Conservation (phyloP, 139 green algal species). For the Tetradesmus lagerheimii region DNA sequence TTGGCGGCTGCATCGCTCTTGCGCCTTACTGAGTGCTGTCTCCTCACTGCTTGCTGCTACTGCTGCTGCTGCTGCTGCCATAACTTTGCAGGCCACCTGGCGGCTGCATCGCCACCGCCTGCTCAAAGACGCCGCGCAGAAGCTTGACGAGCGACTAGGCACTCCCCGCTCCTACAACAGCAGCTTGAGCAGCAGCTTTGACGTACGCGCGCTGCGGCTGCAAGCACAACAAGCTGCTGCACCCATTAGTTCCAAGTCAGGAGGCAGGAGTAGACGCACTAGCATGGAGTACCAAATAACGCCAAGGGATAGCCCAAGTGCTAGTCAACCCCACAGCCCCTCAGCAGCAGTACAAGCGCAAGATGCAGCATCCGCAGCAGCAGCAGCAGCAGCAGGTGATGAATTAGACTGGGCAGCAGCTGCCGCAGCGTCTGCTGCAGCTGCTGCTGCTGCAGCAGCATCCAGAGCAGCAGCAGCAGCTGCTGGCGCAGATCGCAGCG, state of each 20-base stretch:
- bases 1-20: background rate
- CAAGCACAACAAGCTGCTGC: background rate
- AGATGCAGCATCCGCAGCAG: background rate
- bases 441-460: background rate
- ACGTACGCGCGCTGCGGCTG: background rate
- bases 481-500: background rate
- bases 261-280: background rate
- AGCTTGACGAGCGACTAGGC: background rate
- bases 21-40: background rate
- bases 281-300: background rate
- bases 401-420: background rate
- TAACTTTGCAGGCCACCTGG: background rate
- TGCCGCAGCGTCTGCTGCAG: constrained; percentile 1
- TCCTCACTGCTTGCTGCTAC: too few relatives aligned
- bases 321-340: background rate
- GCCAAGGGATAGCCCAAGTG: background rate
- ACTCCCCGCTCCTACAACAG: background rate
- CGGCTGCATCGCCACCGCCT: constrained; percentile 9
- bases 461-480: background rate
- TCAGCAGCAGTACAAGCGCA: background rate
- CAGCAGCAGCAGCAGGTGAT: background rate
- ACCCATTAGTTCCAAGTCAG: background rate
- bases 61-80: background rate
- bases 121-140: background rate
- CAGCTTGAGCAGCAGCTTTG: background rate